Evolutionary conservation across 2,329 filamentous ascomycete genomes (phyloP).

Genomic region (Nectriaceae sp.): DNA sequence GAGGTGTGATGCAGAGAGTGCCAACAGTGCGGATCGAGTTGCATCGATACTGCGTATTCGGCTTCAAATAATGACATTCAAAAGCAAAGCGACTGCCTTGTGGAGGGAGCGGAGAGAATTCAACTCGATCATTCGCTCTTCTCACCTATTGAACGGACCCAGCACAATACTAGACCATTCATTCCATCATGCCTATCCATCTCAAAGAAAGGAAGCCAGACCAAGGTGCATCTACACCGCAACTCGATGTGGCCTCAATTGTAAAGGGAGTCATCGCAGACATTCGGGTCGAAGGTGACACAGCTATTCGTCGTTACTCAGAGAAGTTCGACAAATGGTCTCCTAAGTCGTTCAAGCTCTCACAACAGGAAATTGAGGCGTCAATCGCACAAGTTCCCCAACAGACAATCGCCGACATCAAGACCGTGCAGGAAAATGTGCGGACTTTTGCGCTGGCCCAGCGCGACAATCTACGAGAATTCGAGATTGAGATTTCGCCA

Average conservation of each 20-base stretch:
- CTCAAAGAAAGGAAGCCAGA: background rate
- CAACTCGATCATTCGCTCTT: background rate
- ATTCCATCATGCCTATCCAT: background rate
- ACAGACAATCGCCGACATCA: slow-evolving; percentile 43
- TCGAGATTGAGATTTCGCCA: slow-evolving; percentile 13
- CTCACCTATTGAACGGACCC: background rate
- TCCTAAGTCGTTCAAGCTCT: slow-evolving; percentile 50
- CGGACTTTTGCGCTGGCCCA: slow-evolving; percentile 14
- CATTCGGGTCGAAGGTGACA: slow-evolving; percentile 48
- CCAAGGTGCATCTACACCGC: background rate
- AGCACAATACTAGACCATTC: background rate
- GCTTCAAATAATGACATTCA: background rate
- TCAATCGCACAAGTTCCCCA: slow-evolving; percentile 44
- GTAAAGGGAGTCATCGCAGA: slow-evolving; percentile 50
- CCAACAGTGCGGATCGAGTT: background rate
- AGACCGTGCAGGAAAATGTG: slow-evolving; percentile 18
- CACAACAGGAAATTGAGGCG: slow-evolving; percentile 43
- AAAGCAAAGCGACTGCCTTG: background rate
- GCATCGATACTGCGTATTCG: background rate
- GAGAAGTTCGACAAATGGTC: slow-evolving; percentile 58
- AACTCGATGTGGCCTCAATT: slow-evolving; percentile 36
- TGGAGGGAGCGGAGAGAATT: background rate
- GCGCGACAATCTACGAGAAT: slow-evolving; percentile 7
- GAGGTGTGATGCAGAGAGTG: no score
- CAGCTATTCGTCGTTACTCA: slow-evolving; percentile 49